Evolutionary conservation across 1,139 yeast species (phyloP).

Genomic region (Nakaseomyces bracarensis): DNA sequence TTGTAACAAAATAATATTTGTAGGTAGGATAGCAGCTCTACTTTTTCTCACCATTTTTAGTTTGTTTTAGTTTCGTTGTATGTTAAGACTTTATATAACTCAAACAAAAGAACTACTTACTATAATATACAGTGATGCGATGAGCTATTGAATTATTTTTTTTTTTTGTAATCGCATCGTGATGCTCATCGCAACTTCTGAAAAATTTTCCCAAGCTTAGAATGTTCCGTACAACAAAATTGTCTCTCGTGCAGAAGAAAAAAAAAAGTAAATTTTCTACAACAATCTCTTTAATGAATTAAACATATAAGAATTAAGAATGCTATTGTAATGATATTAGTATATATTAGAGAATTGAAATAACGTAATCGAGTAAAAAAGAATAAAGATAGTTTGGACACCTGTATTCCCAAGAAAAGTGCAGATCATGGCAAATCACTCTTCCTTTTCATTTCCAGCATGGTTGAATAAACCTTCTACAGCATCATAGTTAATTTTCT

Average conservation of each 20-base stretch:
- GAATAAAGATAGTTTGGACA: background rate
- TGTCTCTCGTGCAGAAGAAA: too few species aligned
- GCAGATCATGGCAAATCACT: background rate
- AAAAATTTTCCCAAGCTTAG: background rate
- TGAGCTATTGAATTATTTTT: background rate
- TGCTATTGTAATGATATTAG: background rate
- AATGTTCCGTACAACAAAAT: background rate
- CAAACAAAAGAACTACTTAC: background rate
- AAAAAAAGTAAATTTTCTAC: too few species aligned
- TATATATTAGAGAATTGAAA: background rate
- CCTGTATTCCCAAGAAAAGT: too few species aligned
- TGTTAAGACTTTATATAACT: background rate
- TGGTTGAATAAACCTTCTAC: conserved; percentile 51
- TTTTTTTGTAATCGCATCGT: background rate
- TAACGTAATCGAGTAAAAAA: background rate
- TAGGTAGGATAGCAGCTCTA: conserved; percentile 87
- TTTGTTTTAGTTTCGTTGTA: background rate
- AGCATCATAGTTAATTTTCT: conserved; percentile 80
- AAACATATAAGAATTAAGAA: background rate
- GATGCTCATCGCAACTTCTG: conserved; percentile 6
- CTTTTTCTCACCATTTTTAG: conserved; percentile 67
- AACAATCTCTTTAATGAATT: too few species aligned
- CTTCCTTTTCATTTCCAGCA: background rate
- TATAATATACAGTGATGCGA: background rate
- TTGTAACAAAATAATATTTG: conserved; percentile 82